Conservation (phyloP, 106 monocot genomes). For the Chionographis japonica region DNA sequence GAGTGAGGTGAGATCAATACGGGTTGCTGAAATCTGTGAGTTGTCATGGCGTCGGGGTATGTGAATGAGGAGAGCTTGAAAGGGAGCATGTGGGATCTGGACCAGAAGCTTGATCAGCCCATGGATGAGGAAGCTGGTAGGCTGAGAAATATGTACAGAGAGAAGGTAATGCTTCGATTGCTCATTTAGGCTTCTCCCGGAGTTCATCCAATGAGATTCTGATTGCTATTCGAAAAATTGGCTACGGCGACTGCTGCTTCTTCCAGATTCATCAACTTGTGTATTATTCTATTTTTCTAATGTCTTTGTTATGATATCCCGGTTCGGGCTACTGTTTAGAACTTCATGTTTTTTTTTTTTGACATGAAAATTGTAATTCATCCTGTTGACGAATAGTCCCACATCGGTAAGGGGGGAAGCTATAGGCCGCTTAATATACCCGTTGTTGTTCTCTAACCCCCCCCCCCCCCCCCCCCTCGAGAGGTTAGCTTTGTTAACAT, state of each 20-base stretch:
- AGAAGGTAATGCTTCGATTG: slow-evolving; percentile 33
- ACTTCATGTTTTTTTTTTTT: too few species aligned
- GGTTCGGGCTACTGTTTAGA: too few species aligned
- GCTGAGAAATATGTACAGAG: slow-evolving; percentile 49
- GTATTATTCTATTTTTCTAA: background rate
- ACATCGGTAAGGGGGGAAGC: too few species aligned
- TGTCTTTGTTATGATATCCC: background rate
- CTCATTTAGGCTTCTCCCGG: background rate
- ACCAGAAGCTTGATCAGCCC: slow-evolving; percentile 63
- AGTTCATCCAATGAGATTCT: too few species aligned
- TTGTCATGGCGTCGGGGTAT: slow-evolving; percentile 27
- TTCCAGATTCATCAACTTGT: background rate
- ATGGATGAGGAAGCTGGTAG: slow-evolving; percentile 71
- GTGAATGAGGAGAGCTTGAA: slow-evolving; percentile 19
- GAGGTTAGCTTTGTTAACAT: too few species aligned
- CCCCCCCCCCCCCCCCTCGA: too few species aligned
- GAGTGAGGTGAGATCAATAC: too few species aligned
- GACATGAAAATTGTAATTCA: too few species aligned
- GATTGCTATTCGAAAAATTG: too few species aligned
- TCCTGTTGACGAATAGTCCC: too few species aligned
- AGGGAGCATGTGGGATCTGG: slow-evolving; percentile 67
- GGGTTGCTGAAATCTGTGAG: background rate
- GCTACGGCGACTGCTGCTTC: background rate
- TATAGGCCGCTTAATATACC: too few species aligned
- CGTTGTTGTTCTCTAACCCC: too few species aligned